A percentile compares a stretch with the other conserved stretches of the same genome.
Conservation (phyloP, 805 yeast species). For the Ogataea ramenticola region DNA sequence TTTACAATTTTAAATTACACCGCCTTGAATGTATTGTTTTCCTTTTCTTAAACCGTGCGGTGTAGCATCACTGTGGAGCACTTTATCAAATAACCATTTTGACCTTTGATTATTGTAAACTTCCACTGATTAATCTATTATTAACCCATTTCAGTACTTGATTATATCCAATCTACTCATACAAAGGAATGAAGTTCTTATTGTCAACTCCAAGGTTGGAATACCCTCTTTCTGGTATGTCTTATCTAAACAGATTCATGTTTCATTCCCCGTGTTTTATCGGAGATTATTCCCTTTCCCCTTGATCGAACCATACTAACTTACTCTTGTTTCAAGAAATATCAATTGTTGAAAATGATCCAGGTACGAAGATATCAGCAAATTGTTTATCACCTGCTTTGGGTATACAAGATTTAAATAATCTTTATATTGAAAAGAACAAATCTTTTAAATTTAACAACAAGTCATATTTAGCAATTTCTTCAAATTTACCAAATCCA, state of each 20-base stretch:
- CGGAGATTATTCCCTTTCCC: background rate
- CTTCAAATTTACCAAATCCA: background rate
- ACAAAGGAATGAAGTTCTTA: background rate
- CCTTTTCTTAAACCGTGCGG: too few species aligned
- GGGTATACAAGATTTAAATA: slow-evolving; percentile 1
- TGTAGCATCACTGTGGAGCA: too few species aligned
- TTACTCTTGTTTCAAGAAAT: background rate
- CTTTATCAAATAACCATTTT: too few species aligned
- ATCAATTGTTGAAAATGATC: background rate
- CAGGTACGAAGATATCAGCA: background rate
- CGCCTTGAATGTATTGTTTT: too few species aligned
- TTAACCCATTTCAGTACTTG: too few species aligned
- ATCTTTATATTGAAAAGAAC: slow-evolving; percentile 12
- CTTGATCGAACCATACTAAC: background rate
- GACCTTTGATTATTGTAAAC: too few species aligned
- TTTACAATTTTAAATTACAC: too few species aligned
- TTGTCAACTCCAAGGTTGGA: background rate
- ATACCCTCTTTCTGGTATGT: background rate
- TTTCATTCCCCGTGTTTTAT: too few species aligned
- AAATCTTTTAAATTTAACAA: slow-evolving; percentile 4
- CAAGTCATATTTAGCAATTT: slow-evolving; percentile 8
- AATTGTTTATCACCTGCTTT: slow-evolving; percentile 3
- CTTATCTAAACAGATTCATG: too few species aligned
- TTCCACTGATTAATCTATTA: too few species aligned
- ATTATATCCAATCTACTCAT: background rate